Conservation (phyloP, 306 rosid species). For the Begonia fuchsioides region DNA sequence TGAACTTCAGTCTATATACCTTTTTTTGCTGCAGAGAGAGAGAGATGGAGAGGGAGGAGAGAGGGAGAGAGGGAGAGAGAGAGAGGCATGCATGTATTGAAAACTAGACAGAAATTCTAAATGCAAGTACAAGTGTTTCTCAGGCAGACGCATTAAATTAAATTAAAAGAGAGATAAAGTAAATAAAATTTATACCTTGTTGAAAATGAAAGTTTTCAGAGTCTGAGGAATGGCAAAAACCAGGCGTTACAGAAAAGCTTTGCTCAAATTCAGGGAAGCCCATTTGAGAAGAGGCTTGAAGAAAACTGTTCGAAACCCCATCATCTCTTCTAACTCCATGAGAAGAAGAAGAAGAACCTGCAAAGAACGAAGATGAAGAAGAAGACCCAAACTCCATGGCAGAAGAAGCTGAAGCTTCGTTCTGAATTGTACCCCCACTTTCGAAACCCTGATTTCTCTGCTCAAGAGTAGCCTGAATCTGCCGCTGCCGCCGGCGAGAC, state of each 20-base stretch:
- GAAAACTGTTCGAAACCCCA: constrained; percentile 11
- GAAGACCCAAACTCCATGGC: constrained; percentile 14
- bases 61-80: too few relatives aligned
- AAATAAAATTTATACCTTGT: constrained; percentile 38
- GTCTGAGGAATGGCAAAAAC: constrained; percentile 19
- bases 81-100: too few relatives aligned
- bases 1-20: too few relatives aligned
- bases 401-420: constrained; percentile 1
- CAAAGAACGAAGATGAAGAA: constrained; percentile 14
- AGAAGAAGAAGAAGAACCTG: constrained; percentile 22
- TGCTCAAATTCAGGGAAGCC: constrained; percentile 46
- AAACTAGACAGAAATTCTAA: background rate
- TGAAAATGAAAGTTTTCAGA: constrained; percentile 34
- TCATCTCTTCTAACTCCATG: constrained; percentile 12
- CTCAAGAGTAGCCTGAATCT: constrained; percentile 46
- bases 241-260: constrained; percentile 24
- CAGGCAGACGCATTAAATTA: background rate
- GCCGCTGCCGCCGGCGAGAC: constrained; percentile 93
- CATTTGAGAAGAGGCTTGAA: constrained; percentile 31
- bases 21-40: background rate
- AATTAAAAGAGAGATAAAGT: background rate
- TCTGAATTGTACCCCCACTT: constrained; percentile 28
- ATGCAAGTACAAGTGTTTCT: background rate
- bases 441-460: constrained; percentile 12
- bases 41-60: background rate